Conservation (phyloP, 352 stramenopile genomes). For the Phytopythium helicoides region DNA sequence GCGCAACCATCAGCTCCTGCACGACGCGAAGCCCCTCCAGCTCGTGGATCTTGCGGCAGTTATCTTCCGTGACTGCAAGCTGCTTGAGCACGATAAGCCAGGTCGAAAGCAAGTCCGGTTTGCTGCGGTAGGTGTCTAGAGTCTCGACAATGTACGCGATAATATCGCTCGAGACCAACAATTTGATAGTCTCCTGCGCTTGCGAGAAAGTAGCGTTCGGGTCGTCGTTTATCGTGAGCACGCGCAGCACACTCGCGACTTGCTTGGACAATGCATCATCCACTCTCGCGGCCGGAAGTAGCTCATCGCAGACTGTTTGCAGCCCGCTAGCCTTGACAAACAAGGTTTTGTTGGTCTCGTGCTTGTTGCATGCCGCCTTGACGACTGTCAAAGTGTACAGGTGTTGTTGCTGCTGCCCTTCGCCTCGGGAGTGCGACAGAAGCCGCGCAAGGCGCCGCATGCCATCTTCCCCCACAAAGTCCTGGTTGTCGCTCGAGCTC, state of each 20-base stretch:
- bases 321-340: slow-evolving; percentile 54
- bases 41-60: slow-evolving; percentile 68
- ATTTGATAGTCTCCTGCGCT: slow-evolving; percentile 67
- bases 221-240: slow-evolving; percentile 74
- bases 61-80: slow-evolving; percentile 73
- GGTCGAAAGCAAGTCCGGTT: slow-evolving; percentile 41
- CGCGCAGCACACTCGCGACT: slow-evolving; percentile 47
- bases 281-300: not conserved
- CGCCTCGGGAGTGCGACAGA: slow-evolving; percentile 7
- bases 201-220: slow-evolving; percentile 62
- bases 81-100: slow-evolving; percentile 80
- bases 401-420: slow-evolving; percentile 11
- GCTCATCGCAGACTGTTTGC: slow-evolving; percentile 28
- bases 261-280: slow-evolving; percentile 36
- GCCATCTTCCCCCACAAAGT: slow-evolving; percentile 45
- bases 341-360: slow-evolving; percentile 68
- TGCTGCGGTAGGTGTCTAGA: slow-evolving; percentile 21
- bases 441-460: slow-evolving; percentile 33
- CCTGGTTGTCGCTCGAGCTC: slow-evolving; percentile 58
- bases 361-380: slow-evolving; percentile 47
- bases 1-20: slow-evolving; percentile 49
- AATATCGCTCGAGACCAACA: slow-evolving; percentile 44
- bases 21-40: slow-evolving; percentile 49
- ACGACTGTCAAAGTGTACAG: slow-evolving; percentile 34
- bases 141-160: slow-evolving; percentile 49